Evolutionary conservation across 805 yeast species (phyloP).

Genomic region (Candida glaebosa): DNA sequence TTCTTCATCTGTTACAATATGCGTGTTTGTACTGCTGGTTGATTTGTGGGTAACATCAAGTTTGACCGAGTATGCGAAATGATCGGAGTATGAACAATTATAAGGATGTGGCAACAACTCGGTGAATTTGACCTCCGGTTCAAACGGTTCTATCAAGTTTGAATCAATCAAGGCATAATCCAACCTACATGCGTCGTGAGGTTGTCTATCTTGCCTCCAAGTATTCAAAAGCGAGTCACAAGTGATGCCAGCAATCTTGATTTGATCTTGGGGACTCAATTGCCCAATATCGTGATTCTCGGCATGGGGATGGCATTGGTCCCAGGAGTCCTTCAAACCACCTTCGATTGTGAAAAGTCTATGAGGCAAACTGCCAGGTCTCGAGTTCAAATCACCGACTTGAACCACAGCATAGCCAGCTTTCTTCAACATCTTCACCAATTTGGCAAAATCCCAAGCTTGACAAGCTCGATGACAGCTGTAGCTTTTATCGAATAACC

Average conservation of each 20-base stretch:
- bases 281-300: slow-evolving; percentile 17
- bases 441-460: slow-evolving; percentile 88
- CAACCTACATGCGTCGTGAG: slow-evolving; percentile 76
- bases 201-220: slow-evolving; percentile 61
- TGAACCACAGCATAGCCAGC: slow-evolving; percentile 85
- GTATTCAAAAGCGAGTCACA: slow-evolving; percentile 87
- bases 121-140: slow-evolving; percentile 72
- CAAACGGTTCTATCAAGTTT: slow-evolving; percentile 45
- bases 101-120: slow-evolving; percentile 56
- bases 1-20: slow-evolving; percentile 9
- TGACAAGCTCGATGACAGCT: slow-evolving; percentile 88
- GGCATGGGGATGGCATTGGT: slow-evolving; percentile 40
- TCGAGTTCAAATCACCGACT: slow-evolving; percentile 90
- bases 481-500: slow-evolving; percentile 70
- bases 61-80: slow-evolving; percentile 70
- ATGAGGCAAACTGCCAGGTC: slow-evolving; percentile 83
- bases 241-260: slow-evolving; percentile 74
- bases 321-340: slow-evolving; percentile 80
- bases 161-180: slow-evolving; percentile 85
- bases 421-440: slow-evolving; percentile 55
- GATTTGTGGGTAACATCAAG: slow-evolving; percentile 16
- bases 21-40: slow-evolving; percentile 3
- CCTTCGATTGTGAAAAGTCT: slow-evolving; percentile 68
- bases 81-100: slow-evolving; percentile 77
- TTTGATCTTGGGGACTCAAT: slow-evolving; percentile 48